A percentile compares a stretch with the other conserved stretches of the same genome.
Evolutionary conservation across 345 rosid species (phyloP).

Genomic region (Bretschneidera sinensis): DNA sequence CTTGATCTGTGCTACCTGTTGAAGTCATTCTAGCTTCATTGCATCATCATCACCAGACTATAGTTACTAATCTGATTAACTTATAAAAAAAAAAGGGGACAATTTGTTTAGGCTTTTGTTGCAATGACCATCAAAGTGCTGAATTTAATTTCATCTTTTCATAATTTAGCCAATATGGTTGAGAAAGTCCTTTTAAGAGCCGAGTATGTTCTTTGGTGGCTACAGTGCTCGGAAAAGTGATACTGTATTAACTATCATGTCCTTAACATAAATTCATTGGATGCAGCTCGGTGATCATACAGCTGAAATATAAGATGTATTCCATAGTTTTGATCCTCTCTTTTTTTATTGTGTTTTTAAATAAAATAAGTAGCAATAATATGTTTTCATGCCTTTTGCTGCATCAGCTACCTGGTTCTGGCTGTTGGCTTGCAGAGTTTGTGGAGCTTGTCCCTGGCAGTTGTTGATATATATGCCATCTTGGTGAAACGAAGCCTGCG

Average conservation of each 20-base stretch:
- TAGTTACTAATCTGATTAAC: no score
- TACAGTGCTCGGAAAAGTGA: background rate
- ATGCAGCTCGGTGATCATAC: background rate
- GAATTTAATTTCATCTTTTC: background rate
- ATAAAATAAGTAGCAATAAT: background rate
- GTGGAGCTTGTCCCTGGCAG: conserved; percentile 69
- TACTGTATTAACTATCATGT: background rate
- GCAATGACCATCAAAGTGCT: background rate
- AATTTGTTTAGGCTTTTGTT: no score
- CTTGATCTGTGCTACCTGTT: no score
- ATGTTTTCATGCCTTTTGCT: conserved; percentile 15
- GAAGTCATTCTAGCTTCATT: no score
- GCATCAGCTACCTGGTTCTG: conserved; percentile 61
- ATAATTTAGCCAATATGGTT: background rate
- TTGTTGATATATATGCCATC: conserved; percentile 60
- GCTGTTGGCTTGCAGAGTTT: conserved; percentile 66
- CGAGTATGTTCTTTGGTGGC: background rate
- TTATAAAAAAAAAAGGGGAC: no score
- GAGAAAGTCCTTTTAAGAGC: no score
- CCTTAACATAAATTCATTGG: no score
- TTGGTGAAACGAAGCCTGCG: conserved; percentile 61
- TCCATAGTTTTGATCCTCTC: background rate
- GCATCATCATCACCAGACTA: no score
- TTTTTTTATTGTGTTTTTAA: no score
- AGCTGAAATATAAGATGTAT: background rate